These are phyloP conservation scores for Posidonia australis DNA, from an alignment of 106 monocot species.

Conservation along the genomic window DNA sequence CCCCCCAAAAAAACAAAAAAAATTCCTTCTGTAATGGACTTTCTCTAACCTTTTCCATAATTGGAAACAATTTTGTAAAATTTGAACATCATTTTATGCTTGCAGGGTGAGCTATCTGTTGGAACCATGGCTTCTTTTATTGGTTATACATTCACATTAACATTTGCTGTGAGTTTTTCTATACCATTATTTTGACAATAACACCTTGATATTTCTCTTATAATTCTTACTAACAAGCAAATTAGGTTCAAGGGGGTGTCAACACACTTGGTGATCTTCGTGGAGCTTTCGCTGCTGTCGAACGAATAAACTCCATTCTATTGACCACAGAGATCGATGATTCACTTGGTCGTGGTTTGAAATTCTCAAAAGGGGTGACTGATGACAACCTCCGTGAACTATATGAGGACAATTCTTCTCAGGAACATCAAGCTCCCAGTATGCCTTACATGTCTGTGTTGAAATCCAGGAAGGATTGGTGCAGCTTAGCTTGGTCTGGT, in stretches of 20 bases:
- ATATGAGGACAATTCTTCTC: slow-evolving; percentile 26
- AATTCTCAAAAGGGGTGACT: slow-evolving; percentile 22
- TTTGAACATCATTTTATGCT: not conserved
- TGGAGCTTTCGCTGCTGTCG: slow-evolving; percentile 65
- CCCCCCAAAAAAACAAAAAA: no score
- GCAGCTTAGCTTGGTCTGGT: slow-evolving; percentile 78
- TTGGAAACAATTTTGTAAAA: no score
- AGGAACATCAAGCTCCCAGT: slow-evolving; percentile 16
- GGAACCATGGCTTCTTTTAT: slow-evolving; percentile 95
- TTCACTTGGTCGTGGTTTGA: slow-evolving; percentile 71
- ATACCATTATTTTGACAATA: not conserved
- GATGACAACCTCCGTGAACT: slow-evolving; percentile 19
- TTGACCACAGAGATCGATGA: slow-evolving; percentile 58
- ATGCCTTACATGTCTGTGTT: slow-evolving; percentile 47
- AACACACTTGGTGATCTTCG: slow-evolving; percentile 97
- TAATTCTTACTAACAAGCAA: not conserved
- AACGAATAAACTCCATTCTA: slow-evolving; percentile 79
- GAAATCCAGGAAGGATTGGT: slow-evolving; percentile 55
- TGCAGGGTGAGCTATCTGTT: slow-evolving; percentile 88
- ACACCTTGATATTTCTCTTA: not conserved
- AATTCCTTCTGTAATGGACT: no score
- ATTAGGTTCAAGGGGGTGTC: slow-evolving; percentile 95
- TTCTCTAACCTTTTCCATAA: no score
- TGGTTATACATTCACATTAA: slow-evolving; percentile 97
- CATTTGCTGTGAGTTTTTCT: slow-evolving; percentile 78